phyloP scores from a whole-genome alignment of 2,329 filamentous ascomycete genomes.

The Fusarium aywerte region DNA sequence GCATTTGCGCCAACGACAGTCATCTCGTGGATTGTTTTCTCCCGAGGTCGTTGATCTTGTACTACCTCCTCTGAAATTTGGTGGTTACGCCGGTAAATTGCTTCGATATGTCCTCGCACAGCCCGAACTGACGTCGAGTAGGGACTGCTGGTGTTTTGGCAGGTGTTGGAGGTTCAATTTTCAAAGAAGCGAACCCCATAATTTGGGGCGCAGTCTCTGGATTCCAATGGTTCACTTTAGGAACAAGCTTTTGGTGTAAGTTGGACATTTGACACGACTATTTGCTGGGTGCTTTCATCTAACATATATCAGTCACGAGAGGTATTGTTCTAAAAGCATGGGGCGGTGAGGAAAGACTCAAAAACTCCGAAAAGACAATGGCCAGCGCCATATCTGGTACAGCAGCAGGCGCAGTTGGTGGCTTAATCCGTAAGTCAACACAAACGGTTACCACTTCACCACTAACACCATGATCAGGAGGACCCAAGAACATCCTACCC shows the following conservation, averaged over 20 bases:
- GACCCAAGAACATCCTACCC: constrained; percentile 63
- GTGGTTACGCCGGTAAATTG: constrained; percentile 65
- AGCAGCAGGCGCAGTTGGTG: constrained; percentile 71
- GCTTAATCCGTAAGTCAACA: constrained; percentile 60
- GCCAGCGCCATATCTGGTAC: constrained; percentile 78
- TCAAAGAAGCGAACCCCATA: constrained; percentile 73
- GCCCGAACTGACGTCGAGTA: constrained; percentile 49
- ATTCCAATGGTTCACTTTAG: constrained; percentile 83
- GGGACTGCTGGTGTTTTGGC: constrained; percentile 70
- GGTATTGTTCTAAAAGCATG: constrained; percentile 59
- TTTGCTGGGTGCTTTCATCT: constrained; percentile 1
- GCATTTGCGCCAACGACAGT: constrained; percentile 41
- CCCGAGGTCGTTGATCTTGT: constrained; percentile 59
- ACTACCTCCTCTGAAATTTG: constrained; percentile 66
- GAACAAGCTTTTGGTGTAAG: constrained; percentile 80
- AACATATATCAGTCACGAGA: constrained; percentile 57
- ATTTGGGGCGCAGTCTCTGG: constrained; percentile 79
- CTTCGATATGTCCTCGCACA: background rate
- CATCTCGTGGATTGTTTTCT: constrained; percentile 53
- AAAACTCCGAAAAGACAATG: constrained; percentile 68
- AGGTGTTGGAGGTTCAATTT: constrained; percentile 76
- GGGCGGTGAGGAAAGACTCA: constrained; percentile 64
- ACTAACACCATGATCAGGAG: constrained; percentile 54
- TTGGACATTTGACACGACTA: constrained; percentile 17
- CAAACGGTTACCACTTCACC: background rate